Conservation (phyloP, 106 monocot species). For the Dendrobium nobile region DNA sequence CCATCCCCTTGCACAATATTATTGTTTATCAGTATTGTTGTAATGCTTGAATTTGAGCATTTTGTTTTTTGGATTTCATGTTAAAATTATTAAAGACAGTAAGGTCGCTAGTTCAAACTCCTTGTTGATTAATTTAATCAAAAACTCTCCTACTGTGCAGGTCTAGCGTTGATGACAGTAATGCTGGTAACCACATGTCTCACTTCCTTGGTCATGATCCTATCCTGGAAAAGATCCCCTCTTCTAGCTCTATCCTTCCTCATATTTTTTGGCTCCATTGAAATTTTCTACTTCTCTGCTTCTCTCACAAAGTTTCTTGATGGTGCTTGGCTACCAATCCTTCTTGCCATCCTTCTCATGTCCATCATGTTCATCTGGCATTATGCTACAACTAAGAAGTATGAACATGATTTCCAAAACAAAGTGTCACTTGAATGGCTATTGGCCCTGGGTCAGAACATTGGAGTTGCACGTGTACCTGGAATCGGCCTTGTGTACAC, state of each 20-base stretch:
- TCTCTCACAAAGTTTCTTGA: conserved; percentile 59
- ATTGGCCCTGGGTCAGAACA: conserved; percentile 44
- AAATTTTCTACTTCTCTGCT: conserved; percentile 56
- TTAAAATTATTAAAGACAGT: too few relatives aligned
- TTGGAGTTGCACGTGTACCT: conserved; percentile 61
- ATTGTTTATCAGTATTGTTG: too few relatives aligned
- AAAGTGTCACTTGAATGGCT: conserved; percentile 68
- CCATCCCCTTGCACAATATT: too few relatives aligned
- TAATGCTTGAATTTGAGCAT: too few relatives aligned
- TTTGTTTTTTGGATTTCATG: too few relatives aligned
- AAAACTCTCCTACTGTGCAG: conserved; percentile 9
- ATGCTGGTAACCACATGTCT: conserved; percentile 70
- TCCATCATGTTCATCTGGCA: conserved; percentile 62
- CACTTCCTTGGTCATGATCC: conserved; percentile 51
- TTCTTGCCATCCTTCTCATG: conserved; percentile 54
- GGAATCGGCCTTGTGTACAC: conserved; percentile 68
- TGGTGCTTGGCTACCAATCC: conserved; percentile 66
- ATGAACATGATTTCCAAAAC: conserved; percentile 59
- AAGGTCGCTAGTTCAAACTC: too few relatives aligned
- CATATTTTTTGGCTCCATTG: conserved; percentile 54
- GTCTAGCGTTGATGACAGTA: conserved; percentile 59
- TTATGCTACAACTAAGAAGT: conserved; percentile 46
- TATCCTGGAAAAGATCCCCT: conserved; percentile 60
- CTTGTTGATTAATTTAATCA: not conserved
- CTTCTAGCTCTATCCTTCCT: conserved; percentile 54